A percentile compares a stretch with the other conserved stretches of the same genome.
Evolutionary conservation across 306 rosid genomes (phyloP).

Genomic region (Vigna mungo): DNA sequence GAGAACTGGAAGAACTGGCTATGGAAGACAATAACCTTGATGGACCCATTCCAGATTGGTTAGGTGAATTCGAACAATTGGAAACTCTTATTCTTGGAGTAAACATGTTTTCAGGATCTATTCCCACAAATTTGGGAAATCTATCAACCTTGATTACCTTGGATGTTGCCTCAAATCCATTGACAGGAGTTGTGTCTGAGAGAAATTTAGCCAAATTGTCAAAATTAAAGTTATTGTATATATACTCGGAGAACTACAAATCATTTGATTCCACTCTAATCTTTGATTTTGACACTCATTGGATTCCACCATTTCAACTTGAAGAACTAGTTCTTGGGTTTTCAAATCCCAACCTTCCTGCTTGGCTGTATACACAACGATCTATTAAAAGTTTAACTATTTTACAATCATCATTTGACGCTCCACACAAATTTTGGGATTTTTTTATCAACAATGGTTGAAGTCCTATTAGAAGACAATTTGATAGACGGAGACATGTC

Average conservation of each 20-base stretch:
- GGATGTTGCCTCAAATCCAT: neutral
- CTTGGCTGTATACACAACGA: neutral
- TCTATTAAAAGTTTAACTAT: neutral
- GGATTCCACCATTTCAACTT: neutral
- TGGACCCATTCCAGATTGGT: neutral
- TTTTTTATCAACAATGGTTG: neutral
- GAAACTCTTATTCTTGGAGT: neutral
- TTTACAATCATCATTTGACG: neutral
- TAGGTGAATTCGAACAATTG: neutral
- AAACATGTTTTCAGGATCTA: neutral
- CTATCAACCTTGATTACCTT: neutral
- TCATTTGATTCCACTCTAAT: too few relatives aligned
- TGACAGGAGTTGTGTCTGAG: neutral
- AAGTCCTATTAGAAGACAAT: neutral
- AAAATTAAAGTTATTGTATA: neutral
- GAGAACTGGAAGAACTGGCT: neutral
- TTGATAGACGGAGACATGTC: neutral
- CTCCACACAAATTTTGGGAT: neutral
- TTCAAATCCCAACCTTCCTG: neutral
- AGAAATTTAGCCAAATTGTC: neutral
- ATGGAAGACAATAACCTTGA: neutral
- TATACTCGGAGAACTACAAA: too few relatives aligned
- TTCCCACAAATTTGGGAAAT: slow-evolving; percentile 15
- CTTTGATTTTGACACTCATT: neutral
- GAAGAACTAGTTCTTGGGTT: neutral